Base-by-base conservation (phyloP, 2,329 filamentous ascomycete species). In the Claviceps monticola region DNA sequence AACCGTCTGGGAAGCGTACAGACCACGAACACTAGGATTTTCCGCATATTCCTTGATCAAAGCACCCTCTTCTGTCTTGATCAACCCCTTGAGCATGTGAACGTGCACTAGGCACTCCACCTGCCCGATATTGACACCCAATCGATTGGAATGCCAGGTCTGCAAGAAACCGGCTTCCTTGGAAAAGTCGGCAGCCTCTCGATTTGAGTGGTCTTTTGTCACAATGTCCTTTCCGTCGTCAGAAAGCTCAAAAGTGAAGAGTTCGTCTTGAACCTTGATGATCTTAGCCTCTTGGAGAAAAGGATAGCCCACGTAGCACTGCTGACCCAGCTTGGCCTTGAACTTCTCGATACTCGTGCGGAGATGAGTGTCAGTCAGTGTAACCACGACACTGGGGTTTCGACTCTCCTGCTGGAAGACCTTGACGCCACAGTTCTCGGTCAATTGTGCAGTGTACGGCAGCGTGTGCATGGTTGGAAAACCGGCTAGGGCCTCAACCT, bases 331-430 rank as follows among this genome's bases (percentile, higher is more conserved):
- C 63, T 88, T 91, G 48, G 73, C 70, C 64, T 88, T 88, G 51
- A 90, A 90, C 51, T 79, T 71, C 58, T 86, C 82, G 21, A 83
- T 74, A 56, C 79, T 86, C 47, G 84, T 82, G 38, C 84, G 82
- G 53, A 72, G 69, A 56, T 90, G 88, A 0, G 86, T 80, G 39
- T 88, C 84, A 36, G 83, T 75, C 48, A 98, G 73, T 2, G 88
- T 95, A 52, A 97, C 78, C 23, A 97, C 80, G 82, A 97, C 90
- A 67, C 91, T 98, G 67, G 96, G 90, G 62, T 97, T 97, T 48
- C 88, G 84, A 64, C 90, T 96, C 59, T 97, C 93, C 59, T 91
- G 83, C 64, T 95, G 89, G 72, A 98, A 98, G 37, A 98, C 88
- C 56, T 84, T 93, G 55, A 98, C 87, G 2, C 89, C 89, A 58